phyloP scores from a whole-genome alignment of 2,329 filamentous ascomycete genomes.

The Diatrype stigma region DNA sequence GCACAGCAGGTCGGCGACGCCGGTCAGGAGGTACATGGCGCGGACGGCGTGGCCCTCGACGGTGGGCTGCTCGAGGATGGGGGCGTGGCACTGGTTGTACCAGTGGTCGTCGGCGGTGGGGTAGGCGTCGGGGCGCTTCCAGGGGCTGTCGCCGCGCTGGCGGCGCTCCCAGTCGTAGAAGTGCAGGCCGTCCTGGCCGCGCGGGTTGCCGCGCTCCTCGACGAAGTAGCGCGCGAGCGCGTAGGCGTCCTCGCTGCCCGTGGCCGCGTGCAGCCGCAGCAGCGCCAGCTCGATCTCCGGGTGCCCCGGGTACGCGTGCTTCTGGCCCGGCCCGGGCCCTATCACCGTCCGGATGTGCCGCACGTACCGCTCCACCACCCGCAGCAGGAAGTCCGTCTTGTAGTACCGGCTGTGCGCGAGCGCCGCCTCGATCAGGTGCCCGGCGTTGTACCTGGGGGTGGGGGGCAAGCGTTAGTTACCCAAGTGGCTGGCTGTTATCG shows the following conservation, averaged over 20 bases:
- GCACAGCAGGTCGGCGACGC: conserved; percentile 50
- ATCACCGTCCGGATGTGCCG: conserved; percentile 47
- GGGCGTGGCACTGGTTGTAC: conserved; percentile 55
- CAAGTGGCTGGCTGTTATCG: too few relatives aligned
- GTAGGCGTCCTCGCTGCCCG: conserved; percentile 32
- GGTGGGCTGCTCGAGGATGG: conserved; percentile 48
- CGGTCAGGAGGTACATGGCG: conserved; percentile 57
- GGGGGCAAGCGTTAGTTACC: not conserved
- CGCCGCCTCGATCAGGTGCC: conserved; percentile 59
- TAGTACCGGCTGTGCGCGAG: conserved; percentile 52
- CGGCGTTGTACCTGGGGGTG: conserved; percentile 57
- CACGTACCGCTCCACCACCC: conserved; percentile 51
- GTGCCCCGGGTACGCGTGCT: conserved; percentile 58
- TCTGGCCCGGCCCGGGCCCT: conserved; percentile 44
- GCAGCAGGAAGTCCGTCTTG: conserved; percentile 46
- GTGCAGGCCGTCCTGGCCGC: conserved; percentile 42
- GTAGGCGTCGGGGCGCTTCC: conserved; percentile 44
- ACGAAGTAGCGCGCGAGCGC: conserved; percentile 54
- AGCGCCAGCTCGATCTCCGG: conserved; percentile 48
- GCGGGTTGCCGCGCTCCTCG: conserved; percentile 51
- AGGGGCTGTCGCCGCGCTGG: conserved; percentile 44
- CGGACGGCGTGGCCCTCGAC: conserved; percentile 58
- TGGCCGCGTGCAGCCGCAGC: conserved; percentile 32
- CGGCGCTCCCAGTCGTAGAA: conserved; percentile 53
- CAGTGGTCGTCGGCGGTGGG: conserved; percentile 35